These are phyloP conservation scores for Leptodontidium sp. DNA, from an alignment of 2,329 filamentous ascomycete genomes.

Conservation along the genomic window DNA sequence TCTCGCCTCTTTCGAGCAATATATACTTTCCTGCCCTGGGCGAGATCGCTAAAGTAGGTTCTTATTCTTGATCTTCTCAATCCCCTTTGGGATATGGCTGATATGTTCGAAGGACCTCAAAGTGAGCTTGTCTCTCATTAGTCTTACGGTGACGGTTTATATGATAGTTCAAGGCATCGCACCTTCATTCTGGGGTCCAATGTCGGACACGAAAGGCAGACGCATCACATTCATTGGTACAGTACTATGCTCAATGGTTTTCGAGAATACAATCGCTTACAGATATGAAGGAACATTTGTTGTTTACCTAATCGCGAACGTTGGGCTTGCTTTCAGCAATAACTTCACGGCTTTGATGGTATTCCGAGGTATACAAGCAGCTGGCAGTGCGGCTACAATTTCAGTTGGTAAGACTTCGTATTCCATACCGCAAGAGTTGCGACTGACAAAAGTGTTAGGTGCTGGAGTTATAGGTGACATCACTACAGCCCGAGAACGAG, in stretches of 20 bases:
- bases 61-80: no score
- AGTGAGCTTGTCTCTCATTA: conserved; percentile 45
- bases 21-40: conserved; percentile 59
- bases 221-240: conserved; percentile 45
- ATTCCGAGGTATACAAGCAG: conserved; percentile 57
- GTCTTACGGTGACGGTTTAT: conserved; percentile 56
- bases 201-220: conserved; percentile 57
- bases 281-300: conserved; percentile 49
- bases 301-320: conserved; percentile 57
- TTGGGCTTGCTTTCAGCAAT: conserved; percentile 54
- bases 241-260: not conserved
- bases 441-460: conserved; percentile 33
- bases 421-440: no score
- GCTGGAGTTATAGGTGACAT: conserved; percentile 54
- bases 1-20: conserved; percentile 60
- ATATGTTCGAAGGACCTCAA: conserved; percentile 20
- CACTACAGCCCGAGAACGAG: conserved; percentile 48
- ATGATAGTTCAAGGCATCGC: conserved; percentile 60
- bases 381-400: conserved; percentile 57
- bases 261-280: conserved; percentile 1
- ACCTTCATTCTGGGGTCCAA: conserved; percentile 56
- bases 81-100: not conserved
- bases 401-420: conserved; percentile 51
- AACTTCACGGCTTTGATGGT: conserved; percentile 54
- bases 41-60: conserved; percentile 47